These are phyloP conservation scores for Botrytis elliptica DNA, from an alignment of 2,329 filamentous ascomycete species.

Conservation along the genomic window DNA sequence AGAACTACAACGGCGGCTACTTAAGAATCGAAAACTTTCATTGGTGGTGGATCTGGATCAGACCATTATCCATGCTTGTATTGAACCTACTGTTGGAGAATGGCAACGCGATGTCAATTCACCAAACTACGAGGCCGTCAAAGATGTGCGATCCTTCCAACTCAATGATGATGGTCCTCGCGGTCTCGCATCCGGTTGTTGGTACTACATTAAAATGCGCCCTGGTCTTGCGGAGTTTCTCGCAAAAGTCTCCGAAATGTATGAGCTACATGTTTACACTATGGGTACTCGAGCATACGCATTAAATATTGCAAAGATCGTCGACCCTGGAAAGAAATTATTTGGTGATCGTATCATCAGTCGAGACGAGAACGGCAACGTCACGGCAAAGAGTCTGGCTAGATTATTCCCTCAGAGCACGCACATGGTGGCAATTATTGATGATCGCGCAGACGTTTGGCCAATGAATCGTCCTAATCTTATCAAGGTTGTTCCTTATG, in stretches of 20 bases:
- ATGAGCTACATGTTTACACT: constrained; percentile 97
- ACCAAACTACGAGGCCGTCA: constrained; percentile 87
- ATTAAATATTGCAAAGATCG: constrained; percentile 83
- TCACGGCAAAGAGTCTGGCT: constrained; percentile 85
- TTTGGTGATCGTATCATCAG: constrained; percentile 96
- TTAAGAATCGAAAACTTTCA: constrained; percentile 80
- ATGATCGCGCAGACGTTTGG: constrained; percentile 96
- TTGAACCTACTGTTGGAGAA: constrained; percentile 92
- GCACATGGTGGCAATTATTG: constrained; percentile 99
- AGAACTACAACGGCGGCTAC: constrained; percentile 78
- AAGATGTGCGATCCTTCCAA: constrained; percentile 85
- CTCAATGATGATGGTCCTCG: constrained; percentile 80
- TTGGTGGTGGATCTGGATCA: constrained; percentile 97
- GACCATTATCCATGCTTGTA: constrained; percentile 96
- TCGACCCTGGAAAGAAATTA: constrained; percentile 83
- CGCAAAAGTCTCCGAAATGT: constrained; percentile 71
- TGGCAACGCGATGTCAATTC: constrained; percentile 89
- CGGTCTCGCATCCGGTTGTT: constrained; percentile 69
- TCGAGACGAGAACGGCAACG: constrained; percentile 92
- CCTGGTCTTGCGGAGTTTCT: constrained; percentile 83
- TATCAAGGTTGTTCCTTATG: constrained; percentile 91
- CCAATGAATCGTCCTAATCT: constrained; percentile 84
- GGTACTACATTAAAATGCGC: constrained; percentile 98
- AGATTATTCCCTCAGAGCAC: constrained; percentile 94
- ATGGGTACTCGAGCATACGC: constrained; percentile 99